Evolutionary conservation across 331 rosid genomes (phyloP).

Genomic region (Saraca asoca): DNA sequence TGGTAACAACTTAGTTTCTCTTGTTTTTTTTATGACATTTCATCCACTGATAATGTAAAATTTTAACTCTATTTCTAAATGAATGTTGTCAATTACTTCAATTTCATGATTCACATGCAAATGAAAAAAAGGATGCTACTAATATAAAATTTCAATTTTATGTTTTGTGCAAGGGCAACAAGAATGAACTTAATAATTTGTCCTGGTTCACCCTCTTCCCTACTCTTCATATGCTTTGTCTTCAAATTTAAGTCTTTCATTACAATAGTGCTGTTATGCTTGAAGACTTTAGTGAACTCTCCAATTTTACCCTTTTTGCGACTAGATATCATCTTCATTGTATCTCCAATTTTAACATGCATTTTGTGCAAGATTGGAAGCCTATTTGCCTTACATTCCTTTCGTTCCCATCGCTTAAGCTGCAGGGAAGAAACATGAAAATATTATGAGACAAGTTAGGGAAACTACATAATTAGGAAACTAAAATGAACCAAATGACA

Average conservation of each 20-base stretch:
- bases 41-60: too few species aligned
- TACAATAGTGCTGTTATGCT: slow-evolving; percentile 75
- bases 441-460: slow-evolving; percentile 23
- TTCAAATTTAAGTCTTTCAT: slow-evolving; percentile 80
- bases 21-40: too few species aligned
- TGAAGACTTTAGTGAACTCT: slow-evolving; percentile 64
- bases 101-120: slow-evolving; percentile 16
- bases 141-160: neutral
- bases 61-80: neutral
- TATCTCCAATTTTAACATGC: slow-evolving; percentile 95
- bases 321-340: slow-evolving; percentile 81
- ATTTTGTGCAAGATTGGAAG: slow-evolving; percentile 80
- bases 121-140: neutral
- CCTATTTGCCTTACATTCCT: slow-evolving; percentile 91
- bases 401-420: slow-evolving; percentile 89
- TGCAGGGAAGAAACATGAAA: slow-evolving; percentile 40
- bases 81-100: slow-evolving; percentile 2
- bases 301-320: slow-evolving; percentile 87
- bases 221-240: slow-evolving; percentile 89
- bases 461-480: neutral
- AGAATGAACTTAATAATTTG: slow-evolving; percentile 73
- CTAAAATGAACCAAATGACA: neutral
- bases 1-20: too few species aligned
- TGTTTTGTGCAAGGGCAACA: slow-evolving; percentile 31
- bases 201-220: slow-evolving; percentile 82